Evolutionary conservation across 75 land plant species (phyloP).

Genomic region (Picea glauca): DNA sequence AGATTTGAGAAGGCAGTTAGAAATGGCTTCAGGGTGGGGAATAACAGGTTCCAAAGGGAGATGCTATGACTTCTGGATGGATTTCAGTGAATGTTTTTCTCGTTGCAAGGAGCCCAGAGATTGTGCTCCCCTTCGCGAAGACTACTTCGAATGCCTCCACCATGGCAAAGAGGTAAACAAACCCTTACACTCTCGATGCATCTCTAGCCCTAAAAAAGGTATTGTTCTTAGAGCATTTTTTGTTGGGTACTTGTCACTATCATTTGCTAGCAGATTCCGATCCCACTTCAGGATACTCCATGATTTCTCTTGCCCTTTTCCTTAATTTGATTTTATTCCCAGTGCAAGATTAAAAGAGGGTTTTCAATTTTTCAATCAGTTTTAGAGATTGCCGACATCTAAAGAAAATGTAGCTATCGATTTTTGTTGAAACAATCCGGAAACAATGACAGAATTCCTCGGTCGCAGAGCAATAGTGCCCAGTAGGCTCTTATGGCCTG

Average conservation of each 20-base stretch:
- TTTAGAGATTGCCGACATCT: neutral
- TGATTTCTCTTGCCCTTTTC: no score
- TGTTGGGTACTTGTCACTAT: no score
- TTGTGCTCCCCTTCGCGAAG: slow-evolving; percentile 85
- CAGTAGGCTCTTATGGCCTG: neutral
- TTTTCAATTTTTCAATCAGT: neutral
- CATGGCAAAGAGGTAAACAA: slow-evolving; percentile 87
- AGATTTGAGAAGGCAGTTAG: no score
- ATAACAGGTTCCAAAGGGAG: slow-evolving; percentile 84
- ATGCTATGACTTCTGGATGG: slow-evolving; percentile 96
- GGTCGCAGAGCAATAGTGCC: neutral
- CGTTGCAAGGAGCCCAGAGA: slow-evolving; percentile 79
- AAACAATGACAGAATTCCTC: neutral
- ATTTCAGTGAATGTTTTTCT: slow-evolving; percentile 96
- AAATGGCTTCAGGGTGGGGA: slow-evolving; percentile 98
- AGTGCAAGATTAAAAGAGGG: neutral
- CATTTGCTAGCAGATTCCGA: no score
- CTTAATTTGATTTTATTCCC: no score
- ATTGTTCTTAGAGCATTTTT: no score
- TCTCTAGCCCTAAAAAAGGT: no score
- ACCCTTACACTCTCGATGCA: neutral
- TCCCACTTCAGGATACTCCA: no score
- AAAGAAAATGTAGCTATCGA: no score
- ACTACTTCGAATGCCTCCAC: slow-evolving; percentile 98
- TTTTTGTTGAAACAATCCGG: neutral